Conservation (phyloP, 441 rosid species). For the Erodium moschatum region DNA sequence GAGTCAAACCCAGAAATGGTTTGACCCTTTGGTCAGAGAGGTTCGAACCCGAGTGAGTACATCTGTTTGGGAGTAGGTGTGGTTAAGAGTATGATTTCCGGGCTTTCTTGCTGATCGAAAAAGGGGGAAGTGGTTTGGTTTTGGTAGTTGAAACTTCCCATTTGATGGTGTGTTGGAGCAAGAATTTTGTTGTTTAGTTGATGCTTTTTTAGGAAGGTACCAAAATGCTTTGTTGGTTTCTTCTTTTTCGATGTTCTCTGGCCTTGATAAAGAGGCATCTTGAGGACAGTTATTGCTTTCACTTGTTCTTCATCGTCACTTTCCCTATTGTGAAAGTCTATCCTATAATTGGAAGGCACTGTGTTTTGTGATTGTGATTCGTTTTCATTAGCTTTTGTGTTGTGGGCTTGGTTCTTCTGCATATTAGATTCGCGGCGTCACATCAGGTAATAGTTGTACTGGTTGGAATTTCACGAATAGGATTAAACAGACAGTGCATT, state of each 20-base stretch:
- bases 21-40: neutral
- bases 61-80: no score
- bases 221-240: neutral
- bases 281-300: neutral
- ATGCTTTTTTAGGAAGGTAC: neutral
- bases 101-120: no score
- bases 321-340: neutral
- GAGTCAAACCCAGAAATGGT: neutral
- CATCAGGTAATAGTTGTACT: neutral
- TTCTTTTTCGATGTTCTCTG: neutral
- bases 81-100: no score
- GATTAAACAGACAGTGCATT: neutral
- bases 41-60: no score
- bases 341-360: neutral
- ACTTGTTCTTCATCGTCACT: neutral
- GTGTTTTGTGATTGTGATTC: neutral
- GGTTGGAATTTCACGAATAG: neutral
- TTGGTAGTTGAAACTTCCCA: neutral
- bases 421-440: neutral
- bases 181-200: conserved; percentile 5
- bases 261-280: neutral
- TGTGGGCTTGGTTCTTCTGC: neutral
- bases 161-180: neutral
- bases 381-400: neutral
- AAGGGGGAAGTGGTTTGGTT: neutral